Conservation (phyloP, 192 early-diverging fungal genomes). For the Podila epicladia region DNA sequence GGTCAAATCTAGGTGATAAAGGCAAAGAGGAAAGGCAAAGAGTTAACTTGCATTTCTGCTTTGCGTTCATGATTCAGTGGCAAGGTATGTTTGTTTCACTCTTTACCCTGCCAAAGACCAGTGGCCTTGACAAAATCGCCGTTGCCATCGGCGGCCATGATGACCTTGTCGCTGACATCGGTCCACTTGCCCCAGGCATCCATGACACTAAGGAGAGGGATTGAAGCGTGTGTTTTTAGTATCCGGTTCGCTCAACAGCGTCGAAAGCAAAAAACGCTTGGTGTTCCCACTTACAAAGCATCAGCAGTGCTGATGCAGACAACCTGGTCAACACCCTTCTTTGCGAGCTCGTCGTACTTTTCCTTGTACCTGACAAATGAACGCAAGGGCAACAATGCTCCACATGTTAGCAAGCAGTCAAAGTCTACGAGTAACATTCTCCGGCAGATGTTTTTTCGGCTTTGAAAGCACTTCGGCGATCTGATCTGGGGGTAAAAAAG, state of each 20-base stretch:
- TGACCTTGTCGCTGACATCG: constrained; percentile 50
- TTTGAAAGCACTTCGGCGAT: no score
- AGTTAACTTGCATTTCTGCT: background rate
- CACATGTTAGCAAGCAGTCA: background rate
- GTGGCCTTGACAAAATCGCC: constrained; percentile 54
- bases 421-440: no score
- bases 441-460: no score
- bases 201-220: constrained; percentile 48
- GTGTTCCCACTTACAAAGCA: constrained; percentile 51
- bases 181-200: constrained; percentile 66
- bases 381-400: background rate
- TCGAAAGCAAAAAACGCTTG: background rate
- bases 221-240: background rate
- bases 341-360: constrained; percentile 53
- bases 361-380: constrained; percentile 25
- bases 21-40: background rate
- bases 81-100: background rate
- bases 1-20: constrained; percentile 61
- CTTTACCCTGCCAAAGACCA: constrained; percentile 38
- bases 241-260: no score
- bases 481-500: background rate
- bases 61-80: no score
- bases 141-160: constrained; percentile 61
- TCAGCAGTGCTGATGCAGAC: constrained; percentile 59
- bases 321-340: constrained; percentile 65